phyloP scores from a whole-genome alignment of 352 stramenopile genomes.

The Pythium dissotocum region DNA sequence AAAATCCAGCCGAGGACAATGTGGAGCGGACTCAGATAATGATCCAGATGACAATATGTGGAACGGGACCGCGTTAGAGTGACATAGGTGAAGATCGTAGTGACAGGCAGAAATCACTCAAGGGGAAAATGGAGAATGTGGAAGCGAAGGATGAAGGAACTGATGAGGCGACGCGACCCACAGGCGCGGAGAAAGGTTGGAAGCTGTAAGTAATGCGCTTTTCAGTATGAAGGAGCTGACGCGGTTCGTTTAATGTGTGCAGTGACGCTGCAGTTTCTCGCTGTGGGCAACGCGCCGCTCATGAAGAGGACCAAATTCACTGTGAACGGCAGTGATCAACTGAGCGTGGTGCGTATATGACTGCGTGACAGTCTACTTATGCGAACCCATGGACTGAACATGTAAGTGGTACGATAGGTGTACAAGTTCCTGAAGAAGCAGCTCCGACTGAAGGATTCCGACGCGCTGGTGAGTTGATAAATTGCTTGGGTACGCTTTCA shows the following conservation, averaged over 20 bases:
- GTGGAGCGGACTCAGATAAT: constrained; percentile 9
- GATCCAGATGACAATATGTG: constrained; percentile 8
- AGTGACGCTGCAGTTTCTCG: constrained; percentile 87
- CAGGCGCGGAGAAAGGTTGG: constrained; percentile 40
- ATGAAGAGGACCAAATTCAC: constrained; percentile 91
- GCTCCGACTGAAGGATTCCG: constrained; percentile 70
- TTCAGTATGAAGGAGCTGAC: background rate
- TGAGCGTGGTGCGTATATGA: constrained; percentile 63
- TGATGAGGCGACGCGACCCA: constrained; percentile 19
- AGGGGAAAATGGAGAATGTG: constrained; percentile 20
- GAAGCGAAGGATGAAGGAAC: background rate
- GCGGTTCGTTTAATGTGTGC: background rate
- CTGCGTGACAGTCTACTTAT: no score
- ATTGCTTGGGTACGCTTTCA: background rate
- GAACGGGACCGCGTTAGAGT: background rate
- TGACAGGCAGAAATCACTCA: constrained; percentile 4
- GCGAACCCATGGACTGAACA: background rate
- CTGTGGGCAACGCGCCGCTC: constrained; percentile 73
- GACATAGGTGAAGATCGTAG: background rate
- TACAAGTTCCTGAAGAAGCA: constrained; percentile 88
- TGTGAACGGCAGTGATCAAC: constrained; percentile 65
- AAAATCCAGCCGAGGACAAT: constrained; percentile 5
- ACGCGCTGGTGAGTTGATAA: constrained; percentile 51
- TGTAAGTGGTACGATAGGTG: constrained; percentile 35
- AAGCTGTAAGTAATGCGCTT: background rate